Percentiles rank a stretch among this genome's conserved stretches.
phyloP scores from a whole-genome alignment of 257 asterid genomes.

The Jasminum sambac region DNA sequence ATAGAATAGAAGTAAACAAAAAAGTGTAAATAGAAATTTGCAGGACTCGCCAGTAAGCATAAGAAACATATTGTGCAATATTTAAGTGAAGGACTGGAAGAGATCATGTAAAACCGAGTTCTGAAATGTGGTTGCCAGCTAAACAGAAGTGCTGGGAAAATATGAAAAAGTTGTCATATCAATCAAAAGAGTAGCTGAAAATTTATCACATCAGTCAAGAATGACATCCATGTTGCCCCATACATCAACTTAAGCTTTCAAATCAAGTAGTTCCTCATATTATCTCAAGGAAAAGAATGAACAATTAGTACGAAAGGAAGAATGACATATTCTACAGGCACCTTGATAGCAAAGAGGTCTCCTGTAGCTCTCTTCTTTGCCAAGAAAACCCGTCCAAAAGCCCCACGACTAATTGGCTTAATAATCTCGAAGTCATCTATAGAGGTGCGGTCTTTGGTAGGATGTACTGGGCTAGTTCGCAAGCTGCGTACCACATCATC shows the following conservation, averaged over 20 bases:
- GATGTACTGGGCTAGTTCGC: slow-evolving; percentile 91
- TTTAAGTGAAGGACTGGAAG: too few species aligned
- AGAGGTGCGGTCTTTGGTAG: slow-evolving; percentile 89
- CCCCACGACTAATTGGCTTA: slow-evolving; percentile 99
- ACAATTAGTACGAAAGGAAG: slow-evolving; percentile 5
- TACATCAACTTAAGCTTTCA: neutral
- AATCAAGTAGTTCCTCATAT: slow-evolving; percentile 7
- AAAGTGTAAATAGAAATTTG: too few species aligned
- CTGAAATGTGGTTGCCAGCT: too few species aligned
- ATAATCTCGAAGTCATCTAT: slow-evolving; percentile 98
- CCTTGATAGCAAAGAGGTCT: slow-evolving; percentile 97
- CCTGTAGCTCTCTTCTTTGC: slow-evolving; percentile 97
- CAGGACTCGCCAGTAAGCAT: too few species aligned
- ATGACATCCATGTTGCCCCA: neutral
- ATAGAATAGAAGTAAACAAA: neutral
- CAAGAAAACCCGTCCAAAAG: slow-evolving; percentile 97
- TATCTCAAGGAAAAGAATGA: neutral
- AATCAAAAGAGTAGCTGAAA: too few species aligned
- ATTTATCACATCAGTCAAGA: too few species aligned
- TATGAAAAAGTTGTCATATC: too few species aligned
- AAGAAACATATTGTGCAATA: too few species aligned
- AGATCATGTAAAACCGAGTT: too few species aligned
- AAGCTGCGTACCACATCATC: slow-evolving; percentile 97
- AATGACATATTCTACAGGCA: slow-evolving; percentile 28
- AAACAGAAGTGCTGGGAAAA: too few species aligned